These are phyloP conservation scores for Mycosphaerella sp. DNA, from an alignment of 2,329 filamentous ascomycete species.

Conservation along the genomic window DNA sequence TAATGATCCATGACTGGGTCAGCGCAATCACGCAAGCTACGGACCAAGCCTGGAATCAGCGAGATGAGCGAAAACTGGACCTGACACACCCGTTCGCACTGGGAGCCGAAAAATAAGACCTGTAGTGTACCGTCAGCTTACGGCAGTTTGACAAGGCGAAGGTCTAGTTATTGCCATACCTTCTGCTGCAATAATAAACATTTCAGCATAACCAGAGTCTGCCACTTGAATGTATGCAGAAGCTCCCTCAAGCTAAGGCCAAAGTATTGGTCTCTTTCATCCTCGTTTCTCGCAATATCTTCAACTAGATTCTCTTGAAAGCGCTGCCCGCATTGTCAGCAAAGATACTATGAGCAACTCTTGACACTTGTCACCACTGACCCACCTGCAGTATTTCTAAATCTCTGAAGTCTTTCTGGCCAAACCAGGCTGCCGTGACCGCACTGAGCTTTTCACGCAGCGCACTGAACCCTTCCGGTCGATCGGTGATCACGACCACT, in stretches of 20 bases:
- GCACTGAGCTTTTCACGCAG: constrained; percentile 82
- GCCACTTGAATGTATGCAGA: constrained; percentile 88
- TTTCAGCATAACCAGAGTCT: constrained; percentile 90
- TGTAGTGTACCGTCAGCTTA: constrained; percentile 36
- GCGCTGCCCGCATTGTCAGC: constrained; percentile 44
- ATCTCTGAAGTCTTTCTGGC: constrained; percentile 87
- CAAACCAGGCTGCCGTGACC: constrained; percentile 94
- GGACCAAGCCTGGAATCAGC: constrained; percentile 84
- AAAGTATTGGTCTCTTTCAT: constrained; percentile 77
- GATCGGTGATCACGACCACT: constrained; percentile 89
- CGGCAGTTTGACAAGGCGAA: background rate
- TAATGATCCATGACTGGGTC: constrained; percentile 87
- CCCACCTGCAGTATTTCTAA: constrained; percentile 69
- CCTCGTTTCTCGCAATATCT: constrained; percentile 55
- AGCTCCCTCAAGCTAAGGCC: constrained; percentile 64
- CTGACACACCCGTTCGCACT: constrained; percentile 94
- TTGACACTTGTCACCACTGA: constrained; percentile 16
- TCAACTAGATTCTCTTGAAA: constrained; percentile 80
- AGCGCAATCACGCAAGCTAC: constrained; percentile 88
- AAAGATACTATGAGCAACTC: constrained; percentile 3
- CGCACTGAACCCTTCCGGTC: constrained; percentile 82
- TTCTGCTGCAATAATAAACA: constrained; percentile 91
- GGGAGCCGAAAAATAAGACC: constrained; percentile 99
- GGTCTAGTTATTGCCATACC: constrained; percentile 45
- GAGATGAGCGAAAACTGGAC: constrained; percentile 96